Evolutionary conservation across 129 eudicot species (phyloP).

Genomic region (Lactuca saligna): DNA sequence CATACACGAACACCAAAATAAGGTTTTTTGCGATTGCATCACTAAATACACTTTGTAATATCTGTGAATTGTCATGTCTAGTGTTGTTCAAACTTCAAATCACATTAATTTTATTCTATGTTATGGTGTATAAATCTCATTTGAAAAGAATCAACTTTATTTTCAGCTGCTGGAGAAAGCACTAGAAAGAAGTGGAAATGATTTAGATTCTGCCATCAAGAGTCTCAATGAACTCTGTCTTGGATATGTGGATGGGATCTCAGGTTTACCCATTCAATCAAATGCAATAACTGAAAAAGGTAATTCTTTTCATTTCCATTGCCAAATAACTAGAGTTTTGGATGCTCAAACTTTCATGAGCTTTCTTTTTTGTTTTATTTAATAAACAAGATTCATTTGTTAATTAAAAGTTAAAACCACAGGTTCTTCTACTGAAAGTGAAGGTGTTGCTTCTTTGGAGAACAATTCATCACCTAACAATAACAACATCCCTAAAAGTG

Average conservation of each 20-base stretch:
- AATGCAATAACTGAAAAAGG: constrained; percentile 44
- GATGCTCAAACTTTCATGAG: constrained; percentile 3
- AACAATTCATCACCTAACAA: constrained; percentile 35
- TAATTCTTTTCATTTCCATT: constrained; percentile 20
- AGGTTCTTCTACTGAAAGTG: constrained; percentile 41
- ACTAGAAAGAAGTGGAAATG: constrained; percentile 62
- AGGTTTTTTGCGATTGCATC: neutral
- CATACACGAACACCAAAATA: neutral
- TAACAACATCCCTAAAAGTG: constrained; percentile 50
- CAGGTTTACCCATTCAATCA: constrained; percentile 36
- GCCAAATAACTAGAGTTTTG: neutral
- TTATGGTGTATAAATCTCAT: neutral
- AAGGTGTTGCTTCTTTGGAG: constrained; percentile 30
- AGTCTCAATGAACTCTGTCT: constrained; percentile 63
- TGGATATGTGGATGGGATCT: constrained; percentile 44
- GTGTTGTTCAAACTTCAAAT: neutral
- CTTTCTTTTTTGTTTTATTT: neutral
- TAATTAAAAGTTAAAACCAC: neutral
- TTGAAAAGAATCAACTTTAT: neutral
- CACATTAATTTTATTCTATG: constrained; percentile 4
- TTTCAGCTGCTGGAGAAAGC: constrained; percentile 70
- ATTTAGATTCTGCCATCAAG: constrained; percentile 67
- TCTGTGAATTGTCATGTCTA: constrained; percentile 13
- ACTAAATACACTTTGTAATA: neutral
- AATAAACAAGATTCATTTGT: neutral